Base-by-base conservation (phyloP, 2,329 filamentous ascomycete genomes). In the Alternaria brassicicola region DNA sequence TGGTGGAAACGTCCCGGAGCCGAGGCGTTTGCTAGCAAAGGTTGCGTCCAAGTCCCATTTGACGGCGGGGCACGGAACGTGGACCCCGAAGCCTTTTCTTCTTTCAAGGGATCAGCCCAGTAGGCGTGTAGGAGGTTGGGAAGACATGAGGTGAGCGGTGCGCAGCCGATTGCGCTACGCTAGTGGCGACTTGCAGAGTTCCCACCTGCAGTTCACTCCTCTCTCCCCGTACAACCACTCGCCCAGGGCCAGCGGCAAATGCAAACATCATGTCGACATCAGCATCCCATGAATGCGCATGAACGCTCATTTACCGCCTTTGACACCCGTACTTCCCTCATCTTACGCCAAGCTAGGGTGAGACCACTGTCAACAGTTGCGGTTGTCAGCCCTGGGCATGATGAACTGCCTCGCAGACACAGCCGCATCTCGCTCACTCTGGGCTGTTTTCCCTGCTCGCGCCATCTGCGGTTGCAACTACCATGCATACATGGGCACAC, bases 171-270 rank as follows among this genome's bases (percentile, higher is more conserved):
- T 39, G 36, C 28, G 43, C 15, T 47, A n/a, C 17, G 9, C 43
- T 47, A 35, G 30, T 47, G 28, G 43, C 43, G 30, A 47, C 43
- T 23, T 47, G 28, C 30, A 28, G 43, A 47, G 43, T 23, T 33
- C 43, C 30, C 43, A 19, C 43, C 19, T 35, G 30, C 43, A 47
- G 43, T 47, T 47, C 43, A 47, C 43, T 35, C 30, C 43, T 47
- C 43, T 19, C 33, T 46, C 43, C 43, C 43, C 28, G 28, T 46
- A 30, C 28, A 30, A 9, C 30, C 43, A 47, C 43, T 47, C 43
- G 43, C 43, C 43, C 43, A 47, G 43, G 43, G 30, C 30, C 28
- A 47, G 43, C 43, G 19, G 43, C 43, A 47, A 17, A 47, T 47
- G 43, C 43, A 47, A 47, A 47, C 30, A 25, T 35, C 28, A 33